Percentiles rank a stretch among this genome's conserved stretches.
These are phyloP conservation scores for Wickerhamomyces chambardii DNA, from an alignment of 805 yeast species.

Conservation along the genomic window DNA sequence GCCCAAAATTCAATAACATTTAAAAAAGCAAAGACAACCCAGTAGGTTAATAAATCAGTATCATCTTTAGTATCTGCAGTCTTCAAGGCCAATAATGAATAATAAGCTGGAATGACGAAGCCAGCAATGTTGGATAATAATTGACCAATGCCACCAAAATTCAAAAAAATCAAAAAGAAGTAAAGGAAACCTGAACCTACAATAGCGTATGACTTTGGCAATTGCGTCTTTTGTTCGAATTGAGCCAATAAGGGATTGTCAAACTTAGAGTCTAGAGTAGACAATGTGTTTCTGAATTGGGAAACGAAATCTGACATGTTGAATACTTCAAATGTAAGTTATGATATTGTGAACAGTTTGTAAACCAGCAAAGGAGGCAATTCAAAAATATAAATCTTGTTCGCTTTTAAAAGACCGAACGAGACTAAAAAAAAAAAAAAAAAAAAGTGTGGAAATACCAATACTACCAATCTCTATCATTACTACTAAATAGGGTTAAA, in stretches of 20 bases:
- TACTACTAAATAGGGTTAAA: too few relatives aligned
- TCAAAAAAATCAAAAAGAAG: slow-evolving; percentile 72
- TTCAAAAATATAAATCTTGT: too few relatives aligned
- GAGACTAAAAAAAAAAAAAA: too few relatives aligned
- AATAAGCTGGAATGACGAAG: slow-evolving; percentile 83
- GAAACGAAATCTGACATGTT: slow-evolving; percentile 33
- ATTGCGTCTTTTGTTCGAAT: slow-evolving; percentile 19
- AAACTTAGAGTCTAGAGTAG: slow-evolving; percentile 34
- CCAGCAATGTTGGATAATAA: slow-evolving; percentile 89
- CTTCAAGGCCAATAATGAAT: slow-evolving; percentile 76
- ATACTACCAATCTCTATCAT: too few relatives aligned
- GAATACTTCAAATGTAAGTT: too few relatives aligned
- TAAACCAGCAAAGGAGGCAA: too few relatives aligned
- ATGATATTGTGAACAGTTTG: too few relatives aligned
- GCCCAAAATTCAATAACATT: slow-evolving; percentile 96
- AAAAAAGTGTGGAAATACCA: too few relatives aligned
- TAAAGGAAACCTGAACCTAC: slow-evolving; percentile 58
- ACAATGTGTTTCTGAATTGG: slow-evolving; percentile 37
- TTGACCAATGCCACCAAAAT: slow-evolving; percentile 93
- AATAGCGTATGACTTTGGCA: slow-evolving; percentile 83
- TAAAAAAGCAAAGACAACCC: slow-evolving; percentile 96
- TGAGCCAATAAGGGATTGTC: slow-evolving; percentile 8
- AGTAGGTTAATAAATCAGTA: slow-evolving; percentile 83
- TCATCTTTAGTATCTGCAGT: slow-evolving; percentile 68
- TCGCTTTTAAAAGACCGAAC: too few relatives aligned